These are phyloP conservation scores for Hyaloperonospora brassicae DNA, from an alignment of 352 stramenopile genomes.

Conservation along the genomic window DNA sequence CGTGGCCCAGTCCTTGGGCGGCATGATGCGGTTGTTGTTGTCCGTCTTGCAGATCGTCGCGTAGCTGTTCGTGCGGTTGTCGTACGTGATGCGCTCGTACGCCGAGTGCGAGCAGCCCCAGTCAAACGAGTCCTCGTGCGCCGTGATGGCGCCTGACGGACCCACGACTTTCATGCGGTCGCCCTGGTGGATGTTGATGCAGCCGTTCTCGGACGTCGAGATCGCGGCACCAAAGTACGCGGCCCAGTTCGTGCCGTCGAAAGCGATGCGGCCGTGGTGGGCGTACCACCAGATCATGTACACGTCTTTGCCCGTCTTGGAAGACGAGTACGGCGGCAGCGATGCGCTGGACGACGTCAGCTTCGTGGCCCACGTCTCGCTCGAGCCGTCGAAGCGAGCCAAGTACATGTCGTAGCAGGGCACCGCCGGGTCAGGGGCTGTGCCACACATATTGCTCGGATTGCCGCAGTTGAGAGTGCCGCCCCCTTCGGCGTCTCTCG, in stretches of 20 bases:
- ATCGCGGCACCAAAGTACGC: constrained; percentile 52
- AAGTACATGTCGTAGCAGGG: constrained; percentile 18
- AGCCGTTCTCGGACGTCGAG: constrained; percentile 43
- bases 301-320: not conserved
- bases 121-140: constrained; percentile 39
- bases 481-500: constrained; percentile 38
- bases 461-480: constrained; percentile 56
- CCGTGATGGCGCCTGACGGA: constrained; percentile 29
- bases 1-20: constrained; percentile 35
- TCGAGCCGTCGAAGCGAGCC: not conserved
- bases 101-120: constrained; percentile 54
- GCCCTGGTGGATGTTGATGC: constrained; percentile 66
- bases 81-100: constrained; percentile 54
- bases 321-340: not conserved
- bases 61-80: constrained; percentile 35
- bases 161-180: constrained; percentile 62
- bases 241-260: constrained; percentile 51
- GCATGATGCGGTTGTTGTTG: constrained; percentile 67
- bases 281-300: not conserved
- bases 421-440: constrained; percentile 27
- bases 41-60: constrained; percentile 58
- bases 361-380: constrained; percentile 22
- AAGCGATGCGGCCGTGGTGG: constrained; percentile 30
- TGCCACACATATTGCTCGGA: constrained; percentile 43
- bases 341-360: not conserved